Conservation (phyloP, 129 eudicot genomes). For the Flaveria brownii region DNA sequence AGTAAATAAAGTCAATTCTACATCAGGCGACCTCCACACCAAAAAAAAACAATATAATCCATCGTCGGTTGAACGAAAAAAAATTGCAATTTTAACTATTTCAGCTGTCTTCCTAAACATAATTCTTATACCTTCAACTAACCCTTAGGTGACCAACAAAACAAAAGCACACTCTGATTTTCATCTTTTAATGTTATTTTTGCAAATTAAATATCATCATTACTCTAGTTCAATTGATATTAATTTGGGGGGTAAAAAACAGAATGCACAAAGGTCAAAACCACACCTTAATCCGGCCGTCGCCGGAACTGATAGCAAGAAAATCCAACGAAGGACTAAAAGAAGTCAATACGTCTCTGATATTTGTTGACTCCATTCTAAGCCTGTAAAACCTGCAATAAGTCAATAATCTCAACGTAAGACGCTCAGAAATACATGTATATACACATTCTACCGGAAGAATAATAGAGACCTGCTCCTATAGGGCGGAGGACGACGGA, state of each 20-base stretch:
- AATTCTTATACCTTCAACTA: too few species aligned
- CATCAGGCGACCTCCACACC: too few species aligned
- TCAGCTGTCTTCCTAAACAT: too few species aligned
- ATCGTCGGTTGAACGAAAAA: too few species aligned
- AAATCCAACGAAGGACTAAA: constrained; percentile 79
- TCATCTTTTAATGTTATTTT: neutral
- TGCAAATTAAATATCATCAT: neutral
- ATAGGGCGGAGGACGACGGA: neutral
- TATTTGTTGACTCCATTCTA: constrained; percentile 60
- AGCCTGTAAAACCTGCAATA: constrained; percentile 23
- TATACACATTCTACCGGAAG: neutral
- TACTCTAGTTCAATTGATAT: neutral
- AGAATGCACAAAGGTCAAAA: neutral
- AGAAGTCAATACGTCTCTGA: constrained; percentile 72
- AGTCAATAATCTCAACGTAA: neutral
- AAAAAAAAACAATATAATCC: too few species aligned
- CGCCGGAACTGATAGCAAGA: constrained; percentile 78
- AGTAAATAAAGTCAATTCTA: neutral
- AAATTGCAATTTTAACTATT: too few species aligned
- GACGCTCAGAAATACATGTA: neutral
- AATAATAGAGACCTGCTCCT: neutral
- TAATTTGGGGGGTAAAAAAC: neutral
- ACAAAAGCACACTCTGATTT: neutral
- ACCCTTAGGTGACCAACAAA: neutral
- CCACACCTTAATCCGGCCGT: constrained; percentile 78